A percentile compares a stretch with the other conserved stretches of the same genome.
Evolutionary conservation across 1,284 basidiomycete species (phyloP).

Genomic region (Irpex sp.): DNA sequence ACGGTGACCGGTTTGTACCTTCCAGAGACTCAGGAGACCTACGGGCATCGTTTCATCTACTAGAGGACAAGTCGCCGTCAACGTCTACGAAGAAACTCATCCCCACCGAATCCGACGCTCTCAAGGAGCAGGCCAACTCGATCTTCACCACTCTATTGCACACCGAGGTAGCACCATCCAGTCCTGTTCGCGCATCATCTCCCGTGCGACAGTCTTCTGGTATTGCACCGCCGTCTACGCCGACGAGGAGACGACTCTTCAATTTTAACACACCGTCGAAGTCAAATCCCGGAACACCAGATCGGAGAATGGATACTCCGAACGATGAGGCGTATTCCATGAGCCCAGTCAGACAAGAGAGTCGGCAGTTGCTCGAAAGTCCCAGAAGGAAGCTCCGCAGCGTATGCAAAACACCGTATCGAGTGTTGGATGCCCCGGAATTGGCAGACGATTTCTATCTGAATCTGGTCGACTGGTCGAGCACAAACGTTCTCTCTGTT

Average conservation of each 20-base stretch:
- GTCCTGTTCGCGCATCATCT: slow-evolving; percentile 54
- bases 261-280: slow-evolving; percentile 61
- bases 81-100: slow-evolving; percentile 73
- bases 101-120: slow-evolving; percentile 74
- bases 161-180: slow-evolving; percentile 70
- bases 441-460: slow-evolving; percentile 98
- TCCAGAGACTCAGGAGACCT: slow-evolving; percentile 69
- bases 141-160: slow-evolving; percentile 73
- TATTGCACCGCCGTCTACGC: slow-evolving; percentile 53
- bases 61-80: slow-evolving; percentile 62
- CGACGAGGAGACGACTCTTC: slow-evolving; percentile 65
- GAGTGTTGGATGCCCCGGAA: slow-evolving; percentile 75
- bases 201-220: slow-evolving; percentile 49
- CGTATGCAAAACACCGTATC: slow-evolving; percentile 94
- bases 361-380: slow-evolving; percentile 80
- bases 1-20: slow-evolving; percentile 78
- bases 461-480: slow-evolving; percentile 97
- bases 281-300: slow-evolving; percentile 55
- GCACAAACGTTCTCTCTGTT: slow-evolving; percentile 91
- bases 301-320: slow-evolving; percentile 66
- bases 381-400: slow-evolving; percentile 80
- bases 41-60: slow-evolving; percentile 72
- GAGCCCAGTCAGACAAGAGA: slow-evolving; percentile 86
- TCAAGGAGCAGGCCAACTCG: slow-evolving; percentile 79
- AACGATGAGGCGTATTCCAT: slow-evolving; percentile 87